Evolutionary conservation across 768 basidiomycete genomes (phyloP), one percentile per base, ranked within the genome.

Genomic region (Flagelloscypha sp.): DNA sequence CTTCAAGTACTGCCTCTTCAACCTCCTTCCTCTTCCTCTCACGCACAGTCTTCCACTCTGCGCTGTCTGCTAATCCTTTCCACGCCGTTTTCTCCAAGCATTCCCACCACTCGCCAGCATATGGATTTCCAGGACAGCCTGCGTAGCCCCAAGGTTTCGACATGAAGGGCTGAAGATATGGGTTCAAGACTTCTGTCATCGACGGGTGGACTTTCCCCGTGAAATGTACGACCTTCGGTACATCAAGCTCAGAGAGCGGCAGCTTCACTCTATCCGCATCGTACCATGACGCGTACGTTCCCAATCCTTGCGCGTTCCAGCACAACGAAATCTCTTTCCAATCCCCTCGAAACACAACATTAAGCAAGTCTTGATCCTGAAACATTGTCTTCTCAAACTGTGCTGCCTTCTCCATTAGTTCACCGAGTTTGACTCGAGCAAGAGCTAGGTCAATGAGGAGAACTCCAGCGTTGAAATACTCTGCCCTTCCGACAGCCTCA

Each of bases 131-230:
- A 8, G 70, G 73, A 1, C 70, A 55, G 9, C 71, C 68, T 1
- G 66, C 57, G 38, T 74, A 75, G 3, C 72, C 72, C 74, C 76
- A 75, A 1, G 72, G 73, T 41, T 76, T 78, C 6, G 71, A 58
- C 1, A 66, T 68, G 40, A 55, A 68, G 3, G 71, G 74, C 43
- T 68, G 72, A n/a, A 72, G 59, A 36, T 58, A 67, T 1, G 66
- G 65, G 46, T 73, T 73, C 42, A 75, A 47, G 8, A 74, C 63
- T 4, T 59, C 53, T 6, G 52, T 60, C 41, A 74, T 29, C 4
- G 48, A 42, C 1, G 74, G 73, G 48, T 74, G 57, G 19, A 73
- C 56, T 1, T 74, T 68, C 2, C 76, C 74, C 3, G 74, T 74
- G 52, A 78, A 78, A 45, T 75, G 76, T 9, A 76, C 68, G 40